phyloP scores from a whole-genome alignment of 306 rosid genomes.

The Casuarina cunninghamiana region DNA sequence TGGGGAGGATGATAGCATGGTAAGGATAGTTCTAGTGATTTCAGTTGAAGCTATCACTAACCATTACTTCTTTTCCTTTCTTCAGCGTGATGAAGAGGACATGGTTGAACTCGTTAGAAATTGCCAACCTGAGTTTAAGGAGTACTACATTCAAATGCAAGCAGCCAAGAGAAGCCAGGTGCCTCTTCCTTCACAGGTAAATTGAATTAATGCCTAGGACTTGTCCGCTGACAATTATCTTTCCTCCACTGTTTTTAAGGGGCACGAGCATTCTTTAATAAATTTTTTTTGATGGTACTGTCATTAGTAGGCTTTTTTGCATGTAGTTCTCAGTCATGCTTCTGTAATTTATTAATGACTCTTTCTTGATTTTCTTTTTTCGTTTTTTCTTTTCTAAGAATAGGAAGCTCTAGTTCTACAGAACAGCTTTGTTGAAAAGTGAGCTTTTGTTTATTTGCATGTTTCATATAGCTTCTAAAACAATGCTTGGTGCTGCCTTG shows the following conservation, averaged over 20 bases:
- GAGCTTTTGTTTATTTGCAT: background rate
- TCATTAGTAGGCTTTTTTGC: background rate
- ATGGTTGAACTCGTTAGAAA: constrained; percentile 74
- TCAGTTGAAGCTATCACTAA: background rate
- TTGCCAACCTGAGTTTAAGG: constrained; percentile 81
- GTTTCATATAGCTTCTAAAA: background rate
- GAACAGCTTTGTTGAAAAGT: background rate
- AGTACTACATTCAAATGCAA: constrained; percentile 98
- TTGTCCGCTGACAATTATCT: background rate
- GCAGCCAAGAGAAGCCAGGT: constrained; percentile 91
- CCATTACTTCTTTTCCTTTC: constrained; percentile 5
- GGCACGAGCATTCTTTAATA: background rate
- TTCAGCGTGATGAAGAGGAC: constrained; percentile 92
- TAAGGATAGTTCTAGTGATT: background rate
- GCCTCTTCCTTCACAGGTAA: constrained; percentile 93
- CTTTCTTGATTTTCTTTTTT: background rate
- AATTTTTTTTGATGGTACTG: too few relatives aligned
- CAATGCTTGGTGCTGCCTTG: background rate
- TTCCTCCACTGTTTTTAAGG: background rate
- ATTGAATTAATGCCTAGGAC: background rate
- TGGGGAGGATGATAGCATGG: background rate
- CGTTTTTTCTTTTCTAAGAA: background rate
- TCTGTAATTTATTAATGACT: background rate
- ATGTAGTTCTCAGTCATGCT: background rate
- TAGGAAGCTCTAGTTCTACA: background rate